Conservation (phyloP, 352 stramenopile species). For the Phytophthora tubulina region DNA sequence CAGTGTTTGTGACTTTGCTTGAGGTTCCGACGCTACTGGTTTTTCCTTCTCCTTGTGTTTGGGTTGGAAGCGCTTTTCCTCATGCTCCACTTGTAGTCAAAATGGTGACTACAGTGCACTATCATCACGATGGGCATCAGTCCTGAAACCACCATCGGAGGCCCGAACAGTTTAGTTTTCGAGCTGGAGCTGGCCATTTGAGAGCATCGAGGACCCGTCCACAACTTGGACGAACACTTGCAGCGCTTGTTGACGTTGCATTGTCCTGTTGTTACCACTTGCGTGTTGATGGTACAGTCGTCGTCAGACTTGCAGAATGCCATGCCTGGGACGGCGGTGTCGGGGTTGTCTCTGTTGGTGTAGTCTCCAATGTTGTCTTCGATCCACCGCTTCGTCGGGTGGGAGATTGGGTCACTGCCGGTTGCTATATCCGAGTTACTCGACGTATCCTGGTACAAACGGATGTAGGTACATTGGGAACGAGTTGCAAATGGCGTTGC, state of each 20-base stretch:
- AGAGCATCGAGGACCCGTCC: background rate
- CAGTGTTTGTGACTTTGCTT: no score
- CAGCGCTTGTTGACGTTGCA: background rate
- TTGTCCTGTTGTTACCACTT: background rate
- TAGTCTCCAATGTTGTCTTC: conserved; percentile 1
- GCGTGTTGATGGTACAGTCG: background rate
- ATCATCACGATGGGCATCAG: background rate
- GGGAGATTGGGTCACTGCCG: background rate
- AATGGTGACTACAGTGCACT: background rate
- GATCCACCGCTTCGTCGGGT: background rate
- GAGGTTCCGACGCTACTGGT: no score
- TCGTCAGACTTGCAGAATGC: background rate
- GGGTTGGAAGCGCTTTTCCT: background rate
- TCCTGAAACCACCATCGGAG: background rate
- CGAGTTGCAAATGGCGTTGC: background rate
- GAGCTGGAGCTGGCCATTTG: background rate
- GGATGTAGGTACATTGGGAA: conserved; percentile 8
- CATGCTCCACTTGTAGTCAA: background rate
- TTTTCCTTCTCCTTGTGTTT: background rate
- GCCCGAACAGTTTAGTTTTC: background rate
- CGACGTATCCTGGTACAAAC: background rate
- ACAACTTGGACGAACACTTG: background rate
- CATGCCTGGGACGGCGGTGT: background rate
- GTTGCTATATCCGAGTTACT: no score
- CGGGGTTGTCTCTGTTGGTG: background rate